These are phyloP conservation scores for Cyberlindnera misumaiensis DNA, from an alignment of 805 yeast genomes.

Conservation along the genomic window DNA sequence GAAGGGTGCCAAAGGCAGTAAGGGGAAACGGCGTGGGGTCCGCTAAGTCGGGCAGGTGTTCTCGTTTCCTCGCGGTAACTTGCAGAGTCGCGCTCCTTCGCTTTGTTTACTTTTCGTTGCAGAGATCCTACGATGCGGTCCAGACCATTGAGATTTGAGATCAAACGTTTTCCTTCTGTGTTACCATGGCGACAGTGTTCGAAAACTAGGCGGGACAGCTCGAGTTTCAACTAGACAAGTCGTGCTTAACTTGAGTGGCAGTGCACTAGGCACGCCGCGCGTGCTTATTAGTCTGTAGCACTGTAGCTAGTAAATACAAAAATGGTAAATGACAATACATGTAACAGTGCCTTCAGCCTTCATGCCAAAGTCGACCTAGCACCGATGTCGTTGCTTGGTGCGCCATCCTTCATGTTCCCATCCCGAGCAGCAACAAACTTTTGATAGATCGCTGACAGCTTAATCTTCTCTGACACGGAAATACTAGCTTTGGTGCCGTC, in stretches of 20 bases:
- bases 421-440: slow-evolving; percentile 73
- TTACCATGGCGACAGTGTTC: slow-evolving; percentile 5
- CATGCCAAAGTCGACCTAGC: slow-evolving; percentile 13
- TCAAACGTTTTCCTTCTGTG: slow-evolving; percentile 3
- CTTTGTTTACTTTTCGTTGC: slow-evolving; percentile 6
- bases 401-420: slow-evolving; percentile 90
- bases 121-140: neutral
- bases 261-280: too few species aligned
- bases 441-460: slow-evolving; percentile 56
- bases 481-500: slow-evolving; percentile 85
- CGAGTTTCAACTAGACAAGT: too few species aligned
- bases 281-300: too few species aligned
- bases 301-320: too few species aligned
- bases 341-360: neutral
- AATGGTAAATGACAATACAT: too few species aligned
- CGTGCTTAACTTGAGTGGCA: too few species aligned
- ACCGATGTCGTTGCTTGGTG: slow-evolving; percentile 32
- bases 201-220: neutral
- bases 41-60: too few species aligned
- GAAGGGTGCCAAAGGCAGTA: too few species aligned
- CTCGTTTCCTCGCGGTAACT: neutral
- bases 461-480: slow-evolving; percentile 59
- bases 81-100: neutral
- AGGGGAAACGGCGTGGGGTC: neutral
- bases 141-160: slow-evolving; percentile 7